These are phyloP conservation scores for Capsella rubella DNA, from an alignment of 441 rosid genomes.

Conservation along the genomic window DNA sequence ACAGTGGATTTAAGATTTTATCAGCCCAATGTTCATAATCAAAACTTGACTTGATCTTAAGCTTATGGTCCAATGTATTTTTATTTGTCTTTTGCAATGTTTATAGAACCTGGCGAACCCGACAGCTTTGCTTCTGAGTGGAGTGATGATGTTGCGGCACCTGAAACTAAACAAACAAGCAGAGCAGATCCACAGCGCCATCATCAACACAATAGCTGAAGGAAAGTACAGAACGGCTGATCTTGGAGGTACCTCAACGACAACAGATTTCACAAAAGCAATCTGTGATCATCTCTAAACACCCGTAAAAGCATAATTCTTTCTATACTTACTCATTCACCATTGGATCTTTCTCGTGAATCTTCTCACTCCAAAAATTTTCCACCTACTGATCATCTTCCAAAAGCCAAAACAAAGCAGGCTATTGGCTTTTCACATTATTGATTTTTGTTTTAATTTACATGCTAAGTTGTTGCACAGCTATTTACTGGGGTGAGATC, in stretches of 20 bases:
- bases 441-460: conserved; percentile 12
- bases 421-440: conserved; percentile 17
- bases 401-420: conserved; percentile 34
- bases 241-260: conserved; percentile 80
- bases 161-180: conserved; percentile 81
- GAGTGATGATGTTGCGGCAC: conserved; percentile 90
- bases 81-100: conserved; percentile 17
- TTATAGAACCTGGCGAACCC: conserved; percentile 91
- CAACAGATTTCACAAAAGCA: conserved; percentile 88
- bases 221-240: conserved; percentile 93
- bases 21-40: background rate
- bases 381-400: conserved; percentile 13
- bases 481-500: conserved; percentile 19
- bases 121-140: conserved; percentile 85
- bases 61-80: conserved; percentile 28
- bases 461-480: conserved; percentile 33
- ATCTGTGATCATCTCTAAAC: conserved; percentile 73
- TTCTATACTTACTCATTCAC: conserved; percentile 11
- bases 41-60: background rate
- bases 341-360: conserved; percentile 13
- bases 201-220: conserved; percentile 82
- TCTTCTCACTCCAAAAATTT: background rate
- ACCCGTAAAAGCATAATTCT: conserved; percentile 9
- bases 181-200: conserved; percentile 77
- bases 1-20: conserved; percentile 4